Evolutionary conservation across 345 rosid genomes (phyloP).

Genomic region (Gossypium raimondii): DNA sequence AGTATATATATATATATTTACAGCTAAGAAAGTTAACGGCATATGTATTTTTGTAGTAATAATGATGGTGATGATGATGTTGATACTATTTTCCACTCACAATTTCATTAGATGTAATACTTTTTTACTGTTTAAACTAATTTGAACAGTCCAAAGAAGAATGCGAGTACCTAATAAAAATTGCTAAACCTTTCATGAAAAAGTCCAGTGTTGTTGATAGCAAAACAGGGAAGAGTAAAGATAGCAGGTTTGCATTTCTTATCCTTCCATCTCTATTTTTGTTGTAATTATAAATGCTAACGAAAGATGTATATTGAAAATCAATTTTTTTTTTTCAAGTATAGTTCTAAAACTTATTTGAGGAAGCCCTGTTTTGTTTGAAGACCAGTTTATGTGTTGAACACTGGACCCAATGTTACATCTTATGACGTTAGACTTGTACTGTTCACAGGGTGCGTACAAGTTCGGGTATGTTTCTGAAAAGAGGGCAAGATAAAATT

Average conservation of each 20-base stretch:
- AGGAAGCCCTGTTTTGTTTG: neutral
- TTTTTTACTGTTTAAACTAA: neutral
- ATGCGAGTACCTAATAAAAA: slow-evolving; percentile 74
- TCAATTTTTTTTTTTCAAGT: too few relatives aligned
- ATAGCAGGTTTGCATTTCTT: slow-evolving; percentile 60
- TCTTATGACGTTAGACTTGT: slow-evolving; percentile 15
- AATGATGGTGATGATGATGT: too few relatives aligned
- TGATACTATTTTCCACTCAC: neutral
- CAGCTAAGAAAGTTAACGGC: neutral
- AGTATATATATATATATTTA: too few relatives aligned
- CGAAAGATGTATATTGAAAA: neutral
- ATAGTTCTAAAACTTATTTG: neutral
- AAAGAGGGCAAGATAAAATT: slow-evolving; percentile 65
- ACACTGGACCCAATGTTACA: neutral
- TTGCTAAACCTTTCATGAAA: slow-evolving; percentile 77
- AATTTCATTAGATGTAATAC: neutral
- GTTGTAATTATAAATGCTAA: neutral
- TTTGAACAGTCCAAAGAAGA: slow-evolving; percentile 77
- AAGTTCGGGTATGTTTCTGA: slow-evolving; percentile 89
- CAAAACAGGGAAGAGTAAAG: slow-evolving; percentile 76
- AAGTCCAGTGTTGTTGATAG: slow-evolving; percentile 91
- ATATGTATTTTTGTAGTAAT: neutral
- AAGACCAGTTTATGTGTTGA: slow-evolving; percentile 1
- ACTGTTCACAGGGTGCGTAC: slow-evolving; percentile 67
- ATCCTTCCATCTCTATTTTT: neutral